Conservation (phyloP, 805 yeast genomes). For the Candida fluviatilis region DNA sequence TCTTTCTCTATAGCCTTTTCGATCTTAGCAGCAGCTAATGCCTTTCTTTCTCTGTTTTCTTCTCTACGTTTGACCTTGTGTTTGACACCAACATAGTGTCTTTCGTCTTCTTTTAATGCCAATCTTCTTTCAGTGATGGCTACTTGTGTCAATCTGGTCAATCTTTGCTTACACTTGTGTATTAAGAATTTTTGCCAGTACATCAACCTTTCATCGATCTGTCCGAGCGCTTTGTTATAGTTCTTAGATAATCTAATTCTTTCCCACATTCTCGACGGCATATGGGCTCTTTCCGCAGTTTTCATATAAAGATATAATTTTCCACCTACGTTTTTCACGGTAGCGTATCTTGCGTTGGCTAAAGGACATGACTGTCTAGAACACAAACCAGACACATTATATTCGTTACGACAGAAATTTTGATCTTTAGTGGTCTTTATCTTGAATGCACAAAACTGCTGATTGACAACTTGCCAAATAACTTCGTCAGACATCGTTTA, state of each 20-base stretch:
- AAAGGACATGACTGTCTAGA: conserved; percentile 92
- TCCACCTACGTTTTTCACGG: conserved; percentile 78
- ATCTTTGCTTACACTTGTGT: conserved; percentile 93
- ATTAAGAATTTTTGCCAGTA: conserved; percentile 92
- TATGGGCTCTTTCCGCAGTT: conserved; percentile 96
- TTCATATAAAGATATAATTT: conserved; percentile 85
- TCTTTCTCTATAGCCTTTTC: conserved; percentile 97
- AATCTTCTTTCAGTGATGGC: conserved; percentile 92
- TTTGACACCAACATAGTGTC: conserved; percentile 88
- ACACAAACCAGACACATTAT: conserved; percentile 93
- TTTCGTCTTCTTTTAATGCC: conserved; percentile 86
- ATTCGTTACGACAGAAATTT: conserved; percentile 92
- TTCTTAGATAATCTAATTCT: conserved; percentile 86
- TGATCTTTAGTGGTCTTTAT: conserved; percentile 85
- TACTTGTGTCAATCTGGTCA: conserved; percentile 91
- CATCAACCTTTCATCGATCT: conserved; percentile 78
- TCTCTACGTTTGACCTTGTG: conserved; percentile 95
- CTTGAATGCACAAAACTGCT: conserved; percentile 93
- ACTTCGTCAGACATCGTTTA: conserved; percentile 65
- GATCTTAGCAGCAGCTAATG: conserved; percentile 92
- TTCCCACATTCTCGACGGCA: conserved; percentile 94
- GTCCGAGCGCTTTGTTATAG: conserved; percentile 81
- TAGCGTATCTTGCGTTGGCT: conserved; percentile 90
- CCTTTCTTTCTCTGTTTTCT: conserved; percentile 91
- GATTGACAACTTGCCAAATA: conserved; percentile 95